Base-by-base conservation (phyloP, 192 early-diverging fungal species). In the Entomortierella lignicola region DNA sequence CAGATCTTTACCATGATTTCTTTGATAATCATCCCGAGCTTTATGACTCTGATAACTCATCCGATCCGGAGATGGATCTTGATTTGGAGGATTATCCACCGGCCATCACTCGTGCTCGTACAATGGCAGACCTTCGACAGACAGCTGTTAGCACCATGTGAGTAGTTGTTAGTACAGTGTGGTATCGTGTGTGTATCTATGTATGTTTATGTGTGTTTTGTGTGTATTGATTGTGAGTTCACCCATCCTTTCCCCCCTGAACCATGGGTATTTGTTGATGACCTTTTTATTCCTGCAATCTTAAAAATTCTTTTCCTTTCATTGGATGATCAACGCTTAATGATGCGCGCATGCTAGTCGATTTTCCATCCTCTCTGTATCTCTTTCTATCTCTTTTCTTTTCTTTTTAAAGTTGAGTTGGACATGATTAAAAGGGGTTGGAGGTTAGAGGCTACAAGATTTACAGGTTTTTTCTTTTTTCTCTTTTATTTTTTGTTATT, bases 1-100 rank as follows among this genome's bases (percentile, higher is more conserved):
- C 75, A 25, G 75, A 79, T 60, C 51, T 79, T 10, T 79, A 79
- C 62, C 75, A 79, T 56, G 75, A 79, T n/a, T 79, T 79, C 51
- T 79, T 79, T 61, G 75, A 79, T 54, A 79, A 79, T 50, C 75
- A 79, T n/a, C 75, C 75, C 8, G 75, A 79, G 42, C 67, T 79
- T 4, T 79, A 70, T 66, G 75, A 79, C 67, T 79, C 75, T 41
- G 75, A 70, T 47, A 62, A 55, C 23, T 79, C 67, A 56, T 79
- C 75, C 30, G 75, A 79, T 61, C 75, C 75, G 55, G 75, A 70
- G 61, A 70, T 79, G 67, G 59, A 62, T 25, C 72, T 74, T 31
- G 70, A 60, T 53, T 41, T 27, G 21, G 73, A 77, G 26, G 63
- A 60, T 18, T 55, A 41, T 41, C 60, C 61, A 13, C 63, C 63